These are phyloP conservation scores for Diaporthe caulivora DNA, from an alignment of 2,329 filamentous ascomycete species.

Conservation along the genomic window DNA sequence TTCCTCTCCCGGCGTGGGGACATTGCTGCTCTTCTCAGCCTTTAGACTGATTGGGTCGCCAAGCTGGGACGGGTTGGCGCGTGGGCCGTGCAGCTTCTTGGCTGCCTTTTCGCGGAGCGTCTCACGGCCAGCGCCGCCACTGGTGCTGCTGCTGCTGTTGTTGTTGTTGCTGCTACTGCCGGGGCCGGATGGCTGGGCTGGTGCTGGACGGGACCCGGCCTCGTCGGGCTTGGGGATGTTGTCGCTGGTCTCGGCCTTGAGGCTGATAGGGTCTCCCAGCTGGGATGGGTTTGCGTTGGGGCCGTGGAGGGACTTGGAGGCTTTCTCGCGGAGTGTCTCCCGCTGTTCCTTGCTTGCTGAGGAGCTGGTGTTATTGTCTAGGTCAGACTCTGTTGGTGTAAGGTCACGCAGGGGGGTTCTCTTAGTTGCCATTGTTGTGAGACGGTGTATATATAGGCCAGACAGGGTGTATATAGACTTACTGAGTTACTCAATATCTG, in stretches of 20 bases:
- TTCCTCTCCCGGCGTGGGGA: slow-evolving; percentile 34
- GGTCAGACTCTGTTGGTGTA: slow-evolving; percentile 38
- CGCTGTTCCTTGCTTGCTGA: neutral
- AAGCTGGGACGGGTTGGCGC: slow-evolving; percentile 38
- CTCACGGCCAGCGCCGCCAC: neutral
- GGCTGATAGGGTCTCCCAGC: slow-evolving; percentile 28
- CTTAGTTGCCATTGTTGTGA: slow-evolving; percentile 28
- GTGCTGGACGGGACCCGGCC: neutral
- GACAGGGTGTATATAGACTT: neutral
- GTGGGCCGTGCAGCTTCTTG: slow-evolving; percentile 35
- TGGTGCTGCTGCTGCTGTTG: neutral
- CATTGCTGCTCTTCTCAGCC: slow-evolving; percentile 35
- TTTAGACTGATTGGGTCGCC: slow-evolving; percentile 39
- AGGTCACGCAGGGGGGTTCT: slow-evolving; percentile 36
- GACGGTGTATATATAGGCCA: neutral
- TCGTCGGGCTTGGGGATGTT: slow-evolving; percentile 21
- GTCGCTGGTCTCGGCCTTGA: slow-evolving; percentile 31
- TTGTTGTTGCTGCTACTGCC: neutral
- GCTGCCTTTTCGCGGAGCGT: slow-evolving; percentile 38
- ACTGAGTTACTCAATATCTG: neutral
- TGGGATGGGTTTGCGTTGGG: slow-evolving; percentile 32
- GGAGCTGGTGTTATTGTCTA: slow-evolving; percentile 10
- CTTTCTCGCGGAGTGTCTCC: slow-evolving; percentile 37
- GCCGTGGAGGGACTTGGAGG: slow-evolving; percentile 19
- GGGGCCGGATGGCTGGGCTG: neutral